phyloP scores from a whole-genome alignment of 2,329 filamentous ascomycete genomes.

The Aspergillus sp. region DNA sequence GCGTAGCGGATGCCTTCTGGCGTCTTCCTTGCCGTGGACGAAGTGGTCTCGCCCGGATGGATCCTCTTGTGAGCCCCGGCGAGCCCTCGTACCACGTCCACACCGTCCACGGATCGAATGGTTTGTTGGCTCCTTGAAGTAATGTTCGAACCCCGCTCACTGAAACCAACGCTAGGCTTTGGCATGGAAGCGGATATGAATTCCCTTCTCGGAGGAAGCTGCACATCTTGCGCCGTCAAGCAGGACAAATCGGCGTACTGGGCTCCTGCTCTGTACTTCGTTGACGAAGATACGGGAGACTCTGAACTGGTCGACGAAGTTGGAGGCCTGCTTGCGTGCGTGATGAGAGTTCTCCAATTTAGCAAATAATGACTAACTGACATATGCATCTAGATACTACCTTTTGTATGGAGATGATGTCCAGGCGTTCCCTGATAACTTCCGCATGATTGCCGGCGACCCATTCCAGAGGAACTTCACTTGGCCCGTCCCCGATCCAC shows the following conservation, averaged over 20 bases:
- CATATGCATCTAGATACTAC: slow-evolving; percentile 71
- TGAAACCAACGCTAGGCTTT: slow-evolving; percentile 60
- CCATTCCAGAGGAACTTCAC: slow-evolving; percentile 70
- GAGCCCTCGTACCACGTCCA: slow-evolving; percentile 69
- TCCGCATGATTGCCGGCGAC: slow-evolving; percentile 82
- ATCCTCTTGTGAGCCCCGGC: slow-evolving; percentile 73
- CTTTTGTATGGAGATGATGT: slow-evolving; percentile 70
- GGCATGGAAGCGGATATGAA: slow-evolving; percentile 60
- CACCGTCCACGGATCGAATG: slow-evolving; percentile 73
- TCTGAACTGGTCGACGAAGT: slow-evolving; percentile 72
- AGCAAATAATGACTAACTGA: slow-evolving; percentile 6
- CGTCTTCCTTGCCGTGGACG: slow-evolving; percentile 81
- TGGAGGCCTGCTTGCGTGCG: slow-evolving; percentile 84
- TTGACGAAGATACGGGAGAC: slow-evolving; percentile 65
- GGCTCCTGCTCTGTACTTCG: slow-evolving; percentile 79
- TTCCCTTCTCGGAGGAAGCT: slow-evolving; percentile 65
- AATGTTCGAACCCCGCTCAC: neutral
- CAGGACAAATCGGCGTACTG: slow-evolving; percentile 91
- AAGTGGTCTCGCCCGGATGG: slow-evolving; percentile 71
- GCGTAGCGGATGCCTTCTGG: slow-evolving; percentile 72
- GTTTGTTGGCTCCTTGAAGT: slow-evolving; percentile 57
- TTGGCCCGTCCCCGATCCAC: slow-evolving; percentile 67
- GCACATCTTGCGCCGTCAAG: slow-evolving; percentile 79
- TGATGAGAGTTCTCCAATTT: slow-evolving; percentile 31
- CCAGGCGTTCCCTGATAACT: slow-evolving; percentile 74